Evolutionary conservation across 208 protist species (phyloP).

Genomic region (Leishmania guyanensis): DNA sequence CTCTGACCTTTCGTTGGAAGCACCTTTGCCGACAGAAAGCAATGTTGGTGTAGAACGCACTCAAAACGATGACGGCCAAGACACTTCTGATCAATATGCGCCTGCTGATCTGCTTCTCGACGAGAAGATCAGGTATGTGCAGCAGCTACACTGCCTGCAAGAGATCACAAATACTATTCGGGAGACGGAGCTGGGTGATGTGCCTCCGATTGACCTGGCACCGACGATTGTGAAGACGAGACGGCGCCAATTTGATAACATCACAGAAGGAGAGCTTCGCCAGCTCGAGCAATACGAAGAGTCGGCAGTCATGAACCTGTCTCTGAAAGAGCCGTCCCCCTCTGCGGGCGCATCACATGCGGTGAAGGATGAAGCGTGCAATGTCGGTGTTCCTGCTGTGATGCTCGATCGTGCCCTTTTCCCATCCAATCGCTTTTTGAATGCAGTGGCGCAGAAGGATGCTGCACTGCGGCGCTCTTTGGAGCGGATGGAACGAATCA

Average conservation of each 20-base stretch:
- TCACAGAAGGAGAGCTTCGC: constrained; percentile 61
- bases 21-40: background rate
- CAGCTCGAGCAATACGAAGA: constrained; percentile 72
- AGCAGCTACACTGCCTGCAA: constrained; percentile 43
- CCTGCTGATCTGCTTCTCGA: constrained; percentile 25
- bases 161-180: constrained; percentile 47
- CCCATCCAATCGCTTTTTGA: constrained; percentile 73
- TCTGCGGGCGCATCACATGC: background rate
- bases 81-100: background rate
- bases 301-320: constrained; percentile 13
- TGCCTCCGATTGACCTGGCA: constrained; percentile 63
- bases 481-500: constrained; percentile 71
- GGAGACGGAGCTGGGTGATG: constrained; percentile 23
- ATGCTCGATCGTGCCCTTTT: constrained; percentile 61
- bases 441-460: constrained; percentile 53
- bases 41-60: background rate
- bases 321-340: background rate
- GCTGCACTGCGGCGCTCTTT: constrained; percentile 42
- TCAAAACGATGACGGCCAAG: background rate
- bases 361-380: background rate
- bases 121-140: constrained; percentile 37
- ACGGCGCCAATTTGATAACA: constrained; percentile 47
- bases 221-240: constrained; percentile 57
- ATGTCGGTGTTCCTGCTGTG: constrained; percentile 21
- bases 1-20: background rate